Evolutionary conservation across 1,139 yeast species (phyloP), one percentile per base, ranked within the genome.

Genomic region (Geotrichum candidum): DNA sequence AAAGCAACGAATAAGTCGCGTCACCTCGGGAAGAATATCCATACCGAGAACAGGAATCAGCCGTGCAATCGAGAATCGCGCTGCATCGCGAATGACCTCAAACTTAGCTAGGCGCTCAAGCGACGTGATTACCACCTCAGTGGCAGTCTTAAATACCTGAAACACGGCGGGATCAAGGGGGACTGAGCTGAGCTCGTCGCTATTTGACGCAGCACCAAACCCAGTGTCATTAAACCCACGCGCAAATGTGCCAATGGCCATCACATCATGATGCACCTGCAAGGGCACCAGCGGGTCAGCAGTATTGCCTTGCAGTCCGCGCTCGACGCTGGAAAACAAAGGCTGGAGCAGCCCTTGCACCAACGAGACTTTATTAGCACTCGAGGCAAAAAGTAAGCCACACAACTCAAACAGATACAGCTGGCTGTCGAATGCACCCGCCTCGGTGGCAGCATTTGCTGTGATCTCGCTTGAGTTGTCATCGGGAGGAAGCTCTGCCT

Each of bases 161-260:
- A 82, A 76, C 27, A 82, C 64, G n/a, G 57, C 55, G 22, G 67
- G 58, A 13, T 71, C 65, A 54, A 63, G 53, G 27, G 31, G 64
- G 65, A 57, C 58, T 13, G 48, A 45, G 45, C 56, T 54, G 25
- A 61, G 45, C 23, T 33, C 61, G 31, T 60, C 61, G 29, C 62
- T 60, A 29, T 51, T 63, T 3, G 61, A 61, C 33, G 61, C 54
- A 11, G 63, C 61, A 6, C 63, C 64, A 33, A 57, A 58, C 0
- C 46, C 46, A 41, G 46, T 41, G 51, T 80, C 80, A 66, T 85
- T 87, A 68, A 88, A 86, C 1, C 98, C 98, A 70, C 94, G 83
- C 1, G 91, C 88, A 69, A 92, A 81, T 0, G 96, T 89, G 50
- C 97, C 97, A 59, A 94, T 83, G 0, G 97, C 94, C 85, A 90